Percentiles rank a stretch among this genome's conserved stretches.
These are phyloP conservation scores for Fusarium stilboides DNA, from an alignment of 2,329 filamentous ascomycete genomes.

Conservation along the genomic window DNA sequence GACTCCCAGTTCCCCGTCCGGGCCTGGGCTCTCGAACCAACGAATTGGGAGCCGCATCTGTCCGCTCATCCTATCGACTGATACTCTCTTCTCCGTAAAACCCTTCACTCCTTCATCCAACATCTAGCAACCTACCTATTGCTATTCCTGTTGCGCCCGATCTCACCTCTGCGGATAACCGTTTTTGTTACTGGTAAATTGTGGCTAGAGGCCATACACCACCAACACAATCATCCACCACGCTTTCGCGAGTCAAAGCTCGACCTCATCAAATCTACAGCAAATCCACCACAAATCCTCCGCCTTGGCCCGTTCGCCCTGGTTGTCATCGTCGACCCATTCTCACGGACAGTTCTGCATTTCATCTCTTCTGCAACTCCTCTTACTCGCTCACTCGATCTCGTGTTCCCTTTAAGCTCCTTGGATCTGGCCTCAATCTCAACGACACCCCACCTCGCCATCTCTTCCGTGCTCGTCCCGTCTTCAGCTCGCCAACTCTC, in stretches of 20 bases:
- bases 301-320: slow-evolving; percentile 30
- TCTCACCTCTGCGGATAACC: slow-evolving; percentile 21
- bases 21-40: slow-evolving; percentile 43
- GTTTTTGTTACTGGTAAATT: slow-evolving; percentile 30
- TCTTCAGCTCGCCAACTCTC: slow-evolving; percentile 22
- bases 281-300: slow-evolving; percentile 36
- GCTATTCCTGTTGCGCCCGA: slow-evolving; percentile 29
- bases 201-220: slow-evolving; percentile 19
- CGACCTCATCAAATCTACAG: slow-evolving; percentile 41
- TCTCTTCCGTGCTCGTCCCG: slow-evolving; percentile 20
- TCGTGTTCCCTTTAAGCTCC: slow-evolving; percentile 30
- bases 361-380: slow-evolving; percentile 25
- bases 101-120: slow-evolving; percentile 47
- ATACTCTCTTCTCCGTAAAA: slow-evolving; percentile 47
- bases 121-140: slow-evolving; percentile 34
- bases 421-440: slow-evolving; percentile 43
- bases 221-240: slow-evolving; percentile 31
- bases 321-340: slow-evolving; percentile 32
- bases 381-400: slow-evolving; percentile 26
- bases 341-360: slow-evolving; percentile 31
- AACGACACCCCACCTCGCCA: slow-evolving; percentile 46
- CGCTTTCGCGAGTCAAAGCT: slow-evolving; percentile 38
- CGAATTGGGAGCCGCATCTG: slow-evolving; percentile 51
- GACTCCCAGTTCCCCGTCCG: slow-evolving; percentile 45
- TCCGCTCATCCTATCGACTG: slow-evolving; percentile 50